Base-by-base conservation (phyloP, 768 basidiomycete genomes). In the Boletus reticuloceps region DNA sequence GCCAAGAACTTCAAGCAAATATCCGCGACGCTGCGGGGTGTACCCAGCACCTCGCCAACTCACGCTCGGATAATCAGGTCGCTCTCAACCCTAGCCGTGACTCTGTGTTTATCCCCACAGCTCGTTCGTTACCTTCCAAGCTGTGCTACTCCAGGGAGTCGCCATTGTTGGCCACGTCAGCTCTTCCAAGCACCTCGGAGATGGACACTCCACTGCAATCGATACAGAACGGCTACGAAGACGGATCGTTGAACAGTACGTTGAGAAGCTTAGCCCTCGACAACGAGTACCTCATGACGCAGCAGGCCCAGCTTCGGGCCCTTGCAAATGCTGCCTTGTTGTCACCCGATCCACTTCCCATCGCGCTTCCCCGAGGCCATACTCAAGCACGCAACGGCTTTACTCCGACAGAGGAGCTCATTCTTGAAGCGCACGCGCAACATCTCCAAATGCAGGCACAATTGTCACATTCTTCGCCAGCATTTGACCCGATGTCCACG, bases 381-480 rank as follows among this genome's bases (percentile, higher is more conserved):
- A 46, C 67, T 16, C 76, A 76, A 39, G 73, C 77, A 7, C 69
- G 72, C 31, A 75, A 80, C 1, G 87, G 87, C 2, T 89, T 83
- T 58, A 89, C 88, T 1, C 75, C 85, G 2, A 75, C 86, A 0
- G 88, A 89, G 65, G 82, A 86, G 67, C 79, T 82, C 57, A 82
- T 89, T 47, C 79, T 89, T 64, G 84, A 78, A 52, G 83, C 69
- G 57, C 84, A 69, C 74, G 78, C 69, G 34, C 60, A 58, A 56
- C 61, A 42, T 22, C 64, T 69, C 34, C 68, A 63, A 29, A 29
- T 60, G 11, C 60, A 61, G 25, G 42, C 54, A 8, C 55, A 51
- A 19, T n/a, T 56, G 34, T 27, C 64, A 8, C 55, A 46, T 32
- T 19, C 58, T 11, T 38, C 52, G 25, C 40, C 59, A 6, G 20